These are phyloP conservation scores for Massariosphaeria phaeospora DNA, from an alignment of 495 filamentous ascomycete genomes.

Conservation along the genomic window DNA sequence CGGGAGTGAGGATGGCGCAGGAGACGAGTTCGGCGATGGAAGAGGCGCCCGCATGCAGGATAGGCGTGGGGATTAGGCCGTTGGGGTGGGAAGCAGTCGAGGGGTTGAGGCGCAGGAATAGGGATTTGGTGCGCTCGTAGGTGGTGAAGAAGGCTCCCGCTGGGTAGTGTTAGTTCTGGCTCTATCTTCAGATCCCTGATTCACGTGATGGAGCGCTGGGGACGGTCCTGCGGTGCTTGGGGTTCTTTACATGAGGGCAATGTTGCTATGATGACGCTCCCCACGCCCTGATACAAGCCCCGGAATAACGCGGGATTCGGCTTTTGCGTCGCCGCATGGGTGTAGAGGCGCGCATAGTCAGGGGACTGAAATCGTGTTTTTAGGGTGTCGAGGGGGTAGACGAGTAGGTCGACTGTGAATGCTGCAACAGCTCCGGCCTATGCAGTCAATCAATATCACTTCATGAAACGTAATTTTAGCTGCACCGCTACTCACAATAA, in stretches of 20 bases:
- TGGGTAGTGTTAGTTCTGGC: conserved; percentile 36
- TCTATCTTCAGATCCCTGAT: too few relatives aligned
- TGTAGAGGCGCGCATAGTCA: conserved; percentile 61
- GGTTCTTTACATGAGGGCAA: conserved; percentile 69
- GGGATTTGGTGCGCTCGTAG: conserved; percentile 69
- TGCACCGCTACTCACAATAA: conserved; percentile 9
- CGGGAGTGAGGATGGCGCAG: conserved; percentile 79
- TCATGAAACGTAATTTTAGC: not conserved
- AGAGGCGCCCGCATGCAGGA: conserved; percentile 67
- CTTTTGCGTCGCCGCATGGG: conserved; percentile 48
- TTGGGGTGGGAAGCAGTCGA: conserved; percentile 32
- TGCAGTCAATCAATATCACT: not conserved
- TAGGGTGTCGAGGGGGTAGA: conserved; percentile 45
- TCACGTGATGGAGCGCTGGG: too few relatives aligned
- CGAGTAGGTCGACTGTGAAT: conserved; percentile 43
- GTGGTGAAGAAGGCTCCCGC: conserved; percentile 87
- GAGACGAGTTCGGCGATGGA: conserved; percentile 72
- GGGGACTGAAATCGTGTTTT: conserved; percentile 67
- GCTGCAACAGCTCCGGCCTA: conserved; percentile 45
- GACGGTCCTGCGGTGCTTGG: not conserved
- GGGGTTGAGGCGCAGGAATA: conserved; percentile 47
- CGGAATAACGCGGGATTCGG: conserved; percentile 57
- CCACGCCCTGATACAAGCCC: conserved; percentile 83
- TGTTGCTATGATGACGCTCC: conserved; percentile 81
- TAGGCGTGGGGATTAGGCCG: conserved; percentile 52